These are phyloP conservation scores for Magnolia sinica DNA, from an alignment of 164 flowering plant species.

Conservation along the genomic window DNA sequence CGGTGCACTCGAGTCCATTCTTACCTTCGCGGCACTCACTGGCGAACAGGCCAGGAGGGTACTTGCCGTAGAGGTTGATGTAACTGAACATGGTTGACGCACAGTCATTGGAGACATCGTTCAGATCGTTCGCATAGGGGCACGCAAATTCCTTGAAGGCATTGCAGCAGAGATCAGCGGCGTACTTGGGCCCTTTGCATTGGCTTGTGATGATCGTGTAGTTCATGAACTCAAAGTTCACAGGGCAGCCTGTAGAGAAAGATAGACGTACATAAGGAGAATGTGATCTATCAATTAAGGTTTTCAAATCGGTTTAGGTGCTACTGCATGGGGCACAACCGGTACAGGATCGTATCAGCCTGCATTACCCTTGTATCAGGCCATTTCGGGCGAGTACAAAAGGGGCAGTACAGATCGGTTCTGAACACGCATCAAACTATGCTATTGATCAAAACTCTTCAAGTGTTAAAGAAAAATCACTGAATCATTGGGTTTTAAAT, in stretches of 20 bases:
- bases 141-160: slow-evolving; percentile 47
- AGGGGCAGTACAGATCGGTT: not conserved
- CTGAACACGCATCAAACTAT: no score
- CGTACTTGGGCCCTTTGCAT: slow-evolving; percentile 55
- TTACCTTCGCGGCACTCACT: slow-evolving; percentile 29
- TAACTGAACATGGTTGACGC: slow-evolving; percentile 49
- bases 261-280: not conserved
- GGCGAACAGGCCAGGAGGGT: slow-evolving; percentile 53
- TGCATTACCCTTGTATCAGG: not conserved
- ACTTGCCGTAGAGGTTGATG: slow-evolving; percentile 30
- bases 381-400: not conserved
- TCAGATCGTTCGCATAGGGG: slow-evolving; percentile 27
- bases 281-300: not conserved
- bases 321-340: not conserved
- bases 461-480: no score
- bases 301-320: not conserved
- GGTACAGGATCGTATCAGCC: not conserved
- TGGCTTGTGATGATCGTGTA: slow-evolving; percentile 56
- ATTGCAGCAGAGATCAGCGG: slow-evolving; percentile 31
- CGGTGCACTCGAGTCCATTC: slow-evolving; percentile 34
- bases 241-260: slow-evolving; percentile 33
- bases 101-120: slow-evolving; percentile 40
- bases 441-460: no score
- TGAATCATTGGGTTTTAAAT: no score
- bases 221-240: slow-evolving; percentile 44